Conservation (phyloP, 768 basidiomycete species). For the Austroboletus eburneus region DNA sequence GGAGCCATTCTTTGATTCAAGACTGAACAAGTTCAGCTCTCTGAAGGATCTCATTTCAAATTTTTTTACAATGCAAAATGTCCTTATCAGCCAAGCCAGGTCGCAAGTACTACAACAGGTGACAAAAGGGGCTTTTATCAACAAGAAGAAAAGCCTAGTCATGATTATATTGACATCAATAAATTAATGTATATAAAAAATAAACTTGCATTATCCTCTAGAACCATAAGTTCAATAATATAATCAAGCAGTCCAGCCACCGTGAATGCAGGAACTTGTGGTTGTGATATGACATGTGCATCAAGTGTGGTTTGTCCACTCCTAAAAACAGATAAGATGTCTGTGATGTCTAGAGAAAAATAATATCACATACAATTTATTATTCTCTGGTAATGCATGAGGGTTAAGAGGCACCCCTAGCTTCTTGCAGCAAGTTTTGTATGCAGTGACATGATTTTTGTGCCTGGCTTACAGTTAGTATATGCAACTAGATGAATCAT, state of each 20-base stretch:
- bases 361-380: neutral
- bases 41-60: neutral
- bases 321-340: too few species aligned
- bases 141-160: too few species aligned
- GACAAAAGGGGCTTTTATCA: too few species aligned
- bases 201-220: neutral
- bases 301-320: neutral
- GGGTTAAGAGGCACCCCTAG: neutral
- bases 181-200: neutral
- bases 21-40: neutral
- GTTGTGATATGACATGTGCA: neutral
- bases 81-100: neutral
- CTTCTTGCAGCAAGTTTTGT: neutral
- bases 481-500: neutral
- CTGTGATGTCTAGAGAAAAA: too few species aligned
- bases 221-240: neutral
- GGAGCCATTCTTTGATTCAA: neutral
- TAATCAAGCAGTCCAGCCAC: neutral
- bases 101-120: neutral
- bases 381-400: neutral
- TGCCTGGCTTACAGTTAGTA: neutral
- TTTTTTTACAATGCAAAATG: neutral
- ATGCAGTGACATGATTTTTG: neutral
- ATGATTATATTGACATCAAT: too few species aligned
- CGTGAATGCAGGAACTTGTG: neutral